These are phyloP conservation scores for Apiospora malaysiana DNA, from an alignment of 2,329 filamentous ascomycete species.

Conservation along the genomic window DNA sequence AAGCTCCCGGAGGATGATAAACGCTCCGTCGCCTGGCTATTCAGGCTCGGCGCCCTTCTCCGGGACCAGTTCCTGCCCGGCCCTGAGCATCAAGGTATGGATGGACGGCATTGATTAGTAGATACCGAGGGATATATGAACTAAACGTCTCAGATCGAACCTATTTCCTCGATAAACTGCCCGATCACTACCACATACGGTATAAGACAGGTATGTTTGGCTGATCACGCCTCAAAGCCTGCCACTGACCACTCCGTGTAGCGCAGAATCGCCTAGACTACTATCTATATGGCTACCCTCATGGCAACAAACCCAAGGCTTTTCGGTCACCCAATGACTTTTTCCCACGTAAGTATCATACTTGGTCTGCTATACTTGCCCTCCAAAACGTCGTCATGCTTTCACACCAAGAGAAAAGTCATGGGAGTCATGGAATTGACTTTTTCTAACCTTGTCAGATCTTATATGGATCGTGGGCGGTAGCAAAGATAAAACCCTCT, in stretches of 20 bases:
- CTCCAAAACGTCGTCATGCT: not conserved
- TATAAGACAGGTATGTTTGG: conserved; percentile 22
- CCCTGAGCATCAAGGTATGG: conserved; percentile 20
- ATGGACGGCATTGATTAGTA: not conserved
- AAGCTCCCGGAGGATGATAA: conserved; percentile 25
- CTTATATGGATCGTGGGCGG: conserved; percentile 27
- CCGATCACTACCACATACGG: conserved; percentile 26
- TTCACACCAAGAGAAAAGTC: not conserved
- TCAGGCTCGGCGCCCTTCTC: conserved; percentile 26
- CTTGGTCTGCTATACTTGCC: not conserved
- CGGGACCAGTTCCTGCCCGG: conserved; percentile 25
- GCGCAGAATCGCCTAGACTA: conserved; percentile 23
- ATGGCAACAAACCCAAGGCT: conserved; percentile 24
- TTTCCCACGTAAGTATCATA: conserved; percentile 22
- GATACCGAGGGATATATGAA: too few species aligned
- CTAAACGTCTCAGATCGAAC: conserved; percentile 18
- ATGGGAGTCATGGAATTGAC: not conserved
- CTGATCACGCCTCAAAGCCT: not conserved
- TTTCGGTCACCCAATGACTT: conserved; percentile 27
- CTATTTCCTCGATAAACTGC: conserved; percentile 25
- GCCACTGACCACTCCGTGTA: not conserved
- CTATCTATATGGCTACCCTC: conserved; percentile 29
- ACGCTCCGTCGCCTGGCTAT: conserved; percentile 22
- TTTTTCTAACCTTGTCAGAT: conserved; percentile 18
- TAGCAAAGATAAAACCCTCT: conserved; percentile 22